Evolutionary conservation across 129 eudicot genomes (phyloP).

Genomic region (Helianthus tuberosus): DNA sequence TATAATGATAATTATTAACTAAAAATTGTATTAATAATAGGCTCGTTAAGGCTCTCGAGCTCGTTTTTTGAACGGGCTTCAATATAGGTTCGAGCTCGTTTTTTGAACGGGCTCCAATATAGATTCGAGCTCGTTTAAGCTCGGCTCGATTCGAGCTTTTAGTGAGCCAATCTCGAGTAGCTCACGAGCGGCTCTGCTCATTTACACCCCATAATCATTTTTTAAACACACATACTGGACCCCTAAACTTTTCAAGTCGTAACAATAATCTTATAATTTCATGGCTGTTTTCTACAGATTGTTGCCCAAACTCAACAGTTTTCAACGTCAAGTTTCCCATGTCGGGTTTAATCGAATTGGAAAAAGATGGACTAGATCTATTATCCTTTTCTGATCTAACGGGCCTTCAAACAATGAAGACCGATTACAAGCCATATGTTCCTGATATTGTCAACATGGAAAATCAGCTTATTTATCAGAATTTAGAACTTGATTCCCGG

Average conservation of each 20-base stretch:
- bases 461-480: slow-evolving; percentile 52
- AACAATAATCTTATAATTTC: slow-evolving; percentile 6
- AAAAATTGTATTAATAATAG: no score
- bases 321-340: slow-evolving; percentile 56
- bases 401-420: slow-evolving; percentile 41
- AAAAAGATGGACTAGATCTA: slow-evolving; percentile 44
- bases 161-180: no score
- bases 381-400: slow-evolving; percentile 44
- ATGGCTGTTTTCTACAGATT: slow-evolving; percentile 44
- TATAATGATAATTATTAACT: no score
- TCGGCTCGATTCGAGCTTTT: no score
- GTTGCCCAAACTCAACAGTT: slow-evolving; percentile 35
- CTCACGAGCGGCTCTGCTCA: no score
- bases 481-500: slow-evolving; percentile 31
- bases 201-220: background rate
- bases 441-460: slow-evolving; percentile 24
- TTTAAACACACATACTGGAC: background rate
- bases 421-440: slow-evolving; percentile 24
- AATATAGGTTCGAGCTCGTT: no score
- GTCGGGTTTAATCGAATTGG: slow-evolving; percentile 50
- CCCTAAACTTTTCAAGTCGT: background rate
- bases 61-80: no score
- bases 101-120: no score
- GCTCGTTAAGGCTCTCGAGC: no score
- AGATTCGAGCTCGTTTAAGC: no score